A percentile compares a stretch with the other conserved stretches of the same genome.
Conservation (phyloP, 2,329 filamentous ascomycete species). For the Talaromyces verruculosus region DNA sequence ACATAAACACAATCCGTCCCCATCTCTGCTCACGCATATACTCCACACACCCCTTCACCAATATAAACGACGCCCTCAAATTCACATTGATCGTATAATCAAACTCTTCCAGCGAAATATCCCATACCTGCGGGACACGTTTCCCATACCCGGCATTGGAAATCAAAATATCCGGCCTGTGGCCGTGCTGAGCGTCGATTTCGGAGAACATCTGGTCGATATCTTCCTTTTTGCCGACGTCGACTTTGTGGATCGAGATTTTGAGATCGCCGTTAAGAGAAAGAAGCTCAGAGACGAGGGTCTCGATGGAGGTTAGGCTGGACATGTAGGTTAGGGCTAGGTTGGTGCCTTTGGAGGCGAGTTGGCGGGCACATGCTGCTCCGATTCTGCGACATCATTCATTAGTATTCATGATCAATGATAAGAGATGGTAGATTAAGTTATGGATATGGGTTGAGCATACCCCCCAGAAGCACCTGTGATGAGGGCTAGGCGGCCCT, state of each 20-base stretch:
- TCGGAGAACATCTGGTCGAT: constrained; percentile 57
- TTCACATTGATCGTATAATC: constrained; percentile 64
- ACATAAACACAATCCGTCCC: constrained; percentile 65
- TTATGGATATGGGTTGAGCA: constrained; percentile 23
- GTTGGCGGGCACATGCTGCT: constrained; percentile 56
- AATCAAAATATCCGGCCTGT: constrained; percentile 60
- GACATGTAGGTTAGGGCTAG: constrained; percentile 62
- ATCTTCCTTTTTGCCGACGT: constrained; percentile 56
- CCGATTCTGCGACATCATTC: too few relatives aligned
- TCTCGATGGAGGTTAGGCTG: constrained; percentile 49
- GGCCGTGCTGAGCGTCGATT: constrained; percentile 50
- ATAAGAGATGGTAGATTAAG: too few relatives aligned
- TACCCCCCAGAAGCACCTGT: constrained; percentile 64
- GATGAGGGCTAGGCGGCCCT: constrained; percentile 57
- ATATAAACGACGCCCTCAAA: constrained; percentile 61
- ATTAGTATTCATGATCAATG: too few relatives aligned
- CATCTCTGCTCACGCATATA: constrained; percentile 61
- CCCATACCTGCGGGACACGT: constrained; percentile 56
- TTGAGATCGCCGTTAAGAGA: constrained; percentile 35
- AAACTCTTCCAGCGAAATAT: constrained; percentile 64
- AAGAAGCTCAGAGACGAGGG: constrained; percentile 47
- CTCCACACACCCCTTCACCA: constrained; percentile 60
- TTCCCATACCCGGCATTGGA: constrained; percentile 68
- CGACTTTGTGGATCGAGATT: constrained; percentile 58
- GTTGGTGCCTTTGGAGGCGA: constrained; percentile 54